Percentiles rank a stretch among this genome's conserved stretches.
Conservation (phyloP, 192 early-diverging fungal genomes). For the Rhizoclosmatium globosum region DNA sequence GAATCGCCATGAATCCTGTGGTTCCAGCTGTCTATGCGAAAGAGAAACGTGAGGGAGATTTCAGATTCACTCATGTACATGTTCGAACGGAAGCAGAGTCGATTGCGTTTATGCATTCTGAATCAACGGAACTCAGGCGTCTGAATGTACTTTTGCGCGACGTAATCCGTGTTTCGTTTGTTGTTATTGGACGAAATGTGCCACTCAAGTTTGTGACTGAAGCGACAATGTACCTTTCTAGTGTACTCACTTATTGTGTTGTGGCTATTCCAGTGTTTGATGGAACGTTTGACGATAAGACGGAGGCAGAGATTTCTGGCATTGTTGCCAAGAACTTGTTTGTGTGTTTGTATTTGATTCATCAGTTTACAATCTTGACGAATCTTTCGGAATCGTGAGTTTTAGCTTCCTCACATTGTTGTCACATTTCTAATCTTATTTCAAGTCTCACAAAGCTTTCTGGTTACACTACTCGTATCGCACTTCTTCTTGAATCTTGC, state of each 20-base stretch:
- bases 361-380: slow-evolving; percentile 76
- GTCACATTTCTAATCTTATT: neutral
- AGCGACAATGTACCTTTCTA: slow-evolving; percentile 77
- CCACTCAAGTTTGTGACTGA: slow-evolving; percentile 62
- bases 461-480: slow-evolving; percentile 84
- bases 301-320: slow-evolving; percentile 72
- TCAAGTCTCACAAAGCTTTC: slow-evolving; percentile 74
- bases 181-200: slow-evolving; percentile 60
- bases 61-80: slow-evolving; percentile 78
- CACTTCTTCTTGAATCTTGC: slow-evolving; percentile 78
- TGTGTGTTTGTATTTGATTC: slow-evolving; percentile 86
- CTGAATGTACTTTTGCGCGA: slow-evolving; percentile 64
- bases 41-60: slow-evolving; percentile 85
- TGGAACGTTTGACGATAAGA: slow-evolving; percentile 77
- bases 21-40: slow-evolving; percentile 75
- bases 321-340: slow-evolving; percentile 85
- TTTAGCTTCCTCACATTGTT: neutral
- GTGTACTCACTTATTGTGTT: slow-evolving; percentile 81
- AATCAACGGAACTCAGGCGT: slow-evolving; percentile 64
- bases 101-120: slow-evolving; percentile 84
- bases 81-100: slow-evolving; percentile 78
- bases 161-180: slow-evolving; percentile 61
- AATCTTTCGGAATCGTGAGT: slow-evolving; percentile 65
- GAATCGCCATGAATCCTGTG: slow-evolving; percentile 76
- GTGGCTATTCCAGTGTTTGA: slow-evolving; percentile 84